These are phyloP conservation scores for Aspergillus pseudonomiae DNA, from an alignment of 2,329 filamentous ascomycete species.

Conservation along the genomic window DNA sequence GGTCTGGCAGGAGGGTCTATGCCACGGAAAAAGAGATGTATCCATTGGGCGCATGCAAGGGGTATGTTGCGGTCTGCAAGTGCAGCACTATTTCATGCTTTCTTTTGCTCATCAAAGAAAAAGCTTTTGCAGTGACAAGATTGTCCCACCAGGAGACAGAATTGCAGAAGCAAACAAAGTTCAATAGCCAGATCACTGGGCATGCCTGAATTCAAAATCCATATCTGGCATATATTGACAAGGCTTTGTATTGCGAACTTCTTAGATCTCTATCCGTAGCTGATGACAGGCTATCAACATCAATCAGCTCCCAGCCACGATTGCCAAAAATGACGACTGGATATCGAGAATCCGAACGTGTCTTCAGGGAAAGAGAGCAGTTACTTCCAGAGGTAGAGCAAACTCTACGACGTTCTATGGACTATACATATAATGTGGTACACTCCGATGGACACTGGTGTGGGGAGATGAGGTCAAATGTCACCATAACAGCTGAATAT, in stretches of 20 bases:
- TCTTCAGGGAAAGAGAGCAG: neutral
- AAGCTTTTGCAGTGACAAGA: no score
- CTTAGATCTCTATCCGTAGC: no score
- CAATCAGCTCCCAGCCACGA: no score
- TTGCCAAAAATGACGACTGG: neutral
- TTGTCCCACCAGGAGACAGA: no score
- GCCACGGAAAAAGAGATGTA: neutral
- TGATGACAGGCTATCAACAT: no score
- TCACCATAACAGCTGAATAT: conserved; percentile 31
- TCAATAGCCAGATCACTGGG: no score
- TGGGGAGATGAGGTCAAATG: conserved; percentile 27
- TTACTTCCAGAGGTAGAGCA: neutral
- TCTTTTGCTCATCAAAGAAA: no score
- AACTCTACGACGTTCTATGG: neutral
- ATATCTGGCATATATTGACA: no score
- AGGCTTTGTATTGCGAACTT: no score
- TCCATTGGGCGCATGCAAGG: neutral
- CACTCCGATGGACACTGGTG: conserved; percentile 29
- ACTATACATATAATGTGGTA: neutral
- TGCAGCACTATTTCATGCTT: neutral
- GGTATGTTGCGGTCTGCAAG: neutral
- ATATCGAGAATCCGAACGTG: neutral
- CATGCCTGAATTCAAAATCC: no score
- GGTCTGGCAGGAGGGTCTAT: neutral
- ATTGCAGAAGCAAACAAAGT: no score